phyloP scores from a whole-genome alignment of 345 rosid species.

The Corchorus olitorius region DNA sequence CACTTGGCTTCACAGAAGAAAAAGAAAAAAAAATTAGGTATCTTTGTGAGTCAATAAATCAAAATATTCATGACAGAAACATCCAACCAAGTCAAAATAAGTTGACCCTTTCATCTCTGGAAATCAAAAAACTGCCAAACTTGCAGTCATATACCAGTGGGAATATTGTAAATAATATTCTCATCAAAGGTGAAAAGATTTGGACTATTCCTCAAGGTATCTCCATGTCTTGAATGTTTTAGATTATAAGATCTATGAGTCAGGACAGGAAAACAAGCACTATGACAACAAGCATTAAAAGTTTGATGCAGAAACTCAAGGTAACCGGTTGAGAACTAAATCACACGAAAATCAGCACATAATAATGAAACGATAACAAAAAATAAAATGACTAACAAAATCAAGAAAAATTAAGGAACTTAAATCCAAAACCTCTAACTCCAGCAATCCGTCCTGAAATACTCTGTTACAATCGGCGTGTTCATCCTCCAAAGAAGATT shows the following conservation, averaged over 20 bases:
- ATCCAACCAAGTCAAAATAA: background rate
- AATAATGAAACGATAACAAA: background rate
- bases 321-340: background rate
- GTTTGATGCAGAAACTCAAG: background rate
- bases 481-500: conserved; percentile 31
- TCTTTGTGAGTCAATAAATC: conserved; percentile 6
- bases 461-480: conserved; percentile 22
- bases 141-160: conserved; percentile 5
- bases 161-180: background rate
- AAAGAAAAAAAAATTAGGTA: conserved; percentile 27
- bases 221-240: background rate
- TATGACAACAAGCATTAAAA: background rate
- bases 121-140: conserved; percentile 13
- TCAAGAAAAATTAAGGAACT: conserved; percentile 25
- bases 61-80: conserved; percentile 13
- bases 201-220: background rate
- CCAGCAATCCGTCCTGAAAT: conserved; percentile 29
- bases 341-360: background rate
- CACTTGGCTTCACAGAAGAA: conserved; percentile 44
- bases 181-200: background rate
- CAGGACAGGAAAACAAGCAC: background rate
- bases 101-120: background rate
- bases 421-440: conserved; percentile 54
- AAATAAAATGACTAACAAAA: background rate
- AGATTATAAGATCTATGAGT: conserved; percentile 12